Conservation (phyloP, 108 stramenopile species). For the Skeletonema tropicum region DNA sequence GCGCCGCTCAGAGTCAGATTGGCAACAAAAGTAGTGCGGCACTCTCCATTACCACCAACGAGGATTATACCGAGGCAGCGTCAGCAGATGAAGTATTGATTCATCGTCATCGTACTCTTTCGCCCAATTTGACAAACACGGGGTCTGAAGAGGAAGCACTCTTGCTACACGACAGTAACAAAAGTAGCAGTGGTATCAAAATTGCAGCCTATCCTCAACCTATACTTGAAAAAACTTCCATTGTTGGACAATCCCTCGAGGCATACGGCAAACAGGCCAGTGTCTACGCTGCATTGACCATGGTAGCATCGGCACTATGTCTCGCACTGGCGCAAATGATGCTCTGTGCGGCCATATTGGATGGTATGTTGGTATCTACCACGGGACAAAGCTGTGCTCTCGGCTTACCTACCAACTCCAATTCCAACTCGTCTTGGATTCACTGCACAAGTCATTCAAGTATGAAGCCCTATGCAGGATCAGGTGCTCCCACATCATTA, state of each 20-base stretch:
- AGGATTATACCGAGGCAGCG: too few relatives aligned
- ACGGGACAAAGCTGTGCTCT: slow-evolving; percentile 37
- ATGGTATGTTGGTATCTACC: slow-evolving; percentile 38
- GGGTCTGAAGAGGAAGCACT: neutral
- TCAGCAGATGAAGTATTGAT: too few relatives aligned
- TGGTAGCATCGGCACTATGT: slow-evolving; percentile 42
- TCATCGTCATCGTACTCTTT: too few relatives aligned
- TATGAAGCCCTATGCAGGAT: slow-evolving; percentile 42
- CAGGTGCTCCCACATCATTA: slow-evolving; percentile 35
- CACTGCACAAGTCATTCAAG: slow-evolving; percentile 30
- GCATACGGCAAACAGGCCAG: slow-evolving; percentile 22
- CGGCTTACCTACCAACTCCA: slow-evolving; percentile 16
- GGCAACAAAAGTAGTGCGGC: too few relatives aligned
- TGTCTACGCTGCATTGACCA: slow-evolving; percentile 31
- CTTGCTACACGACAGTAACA: neutral
- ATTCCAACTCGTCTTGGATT: slow-evolving; percentile 14
- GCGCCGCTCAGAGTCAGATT: too few relatives aligned
- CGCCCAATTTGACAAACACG: neutral
- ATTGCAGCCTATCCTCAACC: neutral
- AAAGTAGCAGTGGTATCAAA: neutral
- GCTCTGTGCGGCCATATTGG: slow-evolving; percentile 43
- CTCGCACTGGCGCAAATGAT: slow-evolving; percentile 15
- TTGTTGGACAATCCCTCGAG: slow-evolving; percentile 39
- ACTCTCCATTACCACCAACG: too few relatives aligned
- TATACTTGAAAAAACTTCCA: slow-evolving; percentile 26